Evolutionary conservation across 2,329 filamentous ascomycete genomes (phyloP).

Genomic region (Paramyrothecium sp.): DNA sequence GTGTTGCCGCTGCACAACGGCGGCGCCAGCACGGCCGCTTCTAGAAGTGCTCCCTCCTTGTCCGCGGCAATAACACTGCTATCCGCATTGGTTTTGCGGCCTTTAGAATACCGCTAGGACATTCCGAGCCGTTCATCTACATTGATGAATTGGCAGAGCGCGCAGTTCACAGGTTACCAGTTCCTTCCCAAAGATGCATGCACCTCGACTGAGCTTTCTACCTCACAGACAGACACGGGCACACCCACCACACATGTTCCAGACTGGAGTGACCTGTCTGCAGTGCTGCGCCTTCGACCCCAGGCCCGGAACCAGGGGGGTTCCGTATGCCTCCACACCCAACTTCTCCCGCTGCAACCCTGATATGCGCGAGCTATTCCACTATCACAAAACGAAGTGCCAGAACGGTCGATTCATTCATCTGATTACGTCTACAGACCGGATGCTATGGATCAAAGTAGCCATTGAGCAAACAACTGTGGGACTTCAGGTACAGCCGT

Average conservation of each 20-base stretch:
- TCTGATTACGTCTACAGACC: neutral
- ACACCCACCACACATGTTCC: neutral
- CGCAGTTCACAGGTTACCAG: too few relatives aligned
- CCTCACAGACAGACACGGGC: neutral
- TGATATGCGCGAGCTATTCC: neutral
- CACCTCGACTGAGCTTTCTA: too few relatives aligned
- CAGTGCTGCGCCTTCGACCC: neutral
- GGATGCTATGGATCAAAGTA: neutral
- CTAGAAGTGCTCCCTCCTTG: too few relatives aligned
- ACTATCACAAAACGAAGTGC: neutral
- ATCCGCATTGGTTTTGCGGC: too few relatives aligned
- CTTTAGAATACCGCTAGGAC: too few relatives aligned
- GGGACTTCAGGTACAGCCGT: too few relatives aligned
- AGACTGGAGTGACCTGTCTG: neutral
- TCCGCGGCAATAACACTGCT: too few relatives aligned
- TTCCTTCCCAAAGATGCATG: too few relatives aligned
- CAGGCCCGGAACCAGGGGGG: neutral
- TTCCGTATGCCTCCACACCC: neutral
- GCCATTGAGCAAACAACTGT: too few relatives aligned
- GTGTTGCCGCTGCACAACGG: neutral
- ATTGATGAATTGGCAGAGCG: too few relatives aligned
- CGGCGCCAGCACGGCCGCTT: too few relatives aligned
- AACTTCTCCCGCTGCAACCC: neutral
- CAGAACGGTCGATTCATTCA: neutral
- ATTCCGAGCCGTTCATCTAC: too few relatives aligned